These are phyloP conservation scores for Spinellus fusiger DNA, from an alignment of 192 early-diverging fungal genomes.

Conservation along the genomic window DNA sequence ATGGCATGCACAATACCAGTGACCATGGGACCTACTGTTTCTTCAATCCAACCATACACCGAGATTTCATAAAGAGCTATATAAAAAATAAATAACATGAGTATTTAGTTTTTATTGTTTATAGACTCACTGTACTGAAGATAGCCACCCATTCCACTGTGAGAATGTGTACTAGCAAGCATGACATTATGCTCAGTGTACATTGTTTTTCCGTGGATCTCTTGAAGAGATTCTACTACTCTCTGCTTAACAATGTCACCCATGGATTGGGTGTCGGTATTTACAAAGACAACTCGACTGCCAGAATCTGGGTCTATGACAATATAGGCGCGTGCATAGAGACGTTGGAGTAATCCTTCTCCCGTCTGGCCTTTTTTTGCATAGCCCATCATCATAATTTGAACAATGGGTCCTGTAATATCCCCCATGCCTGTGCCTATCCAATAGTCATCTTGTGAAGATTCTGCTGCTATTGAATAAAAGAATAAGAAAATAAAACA, in stretches of 20 bases:
- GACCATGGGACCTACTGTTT: conserved; percentile 19
- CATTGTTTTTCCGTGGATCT: neutral
- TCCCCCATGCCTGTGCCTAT: conserved; percentile 28
- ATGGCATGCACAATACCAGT: conserved; percentile 23
- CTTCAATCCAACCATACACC: conserved; percentile 22
- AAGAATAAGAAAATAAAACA: conserved; percentile 1
- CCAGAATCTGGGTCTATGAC: conserved; percentile 9
- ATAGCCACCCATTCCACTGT: conserved; percentile 28
- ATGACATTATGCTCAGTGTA: conserved; percentile 22
- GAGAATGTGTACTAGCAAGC: conserved; percentile 27
- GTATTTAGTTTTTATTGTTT: neutral
- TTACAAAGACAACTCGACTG: conserved; percentile 20
- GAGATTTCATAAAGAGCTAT: conserved; percentile 25
- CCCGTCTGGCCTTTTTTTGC: conserved; percentile 21
- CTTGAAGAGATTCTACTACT: conserved; percentile 7
- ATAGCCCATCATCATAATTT: conserved; percentile 33
- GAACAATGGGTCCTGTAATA: conserved; percentile 21
- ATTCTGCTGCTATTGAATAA: neutral
- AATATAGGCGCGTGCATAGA: conserved; percentile 24
- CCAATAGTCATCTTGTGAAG: neutral
- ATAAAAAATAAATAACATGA: neutral
- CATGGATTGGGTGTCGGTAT: conserved; percentile 29
- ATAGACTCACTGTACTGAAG: conserved; percentile 25
- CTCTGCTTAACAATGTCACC: conserved; percentile 18
- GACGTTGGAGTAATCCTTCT: conserved; percentile 16